These are phyloP conservation scores for Agapanthus africanus DNA, from an alignment of 106 monocot species.

Conservation along the genomic window DNA sequence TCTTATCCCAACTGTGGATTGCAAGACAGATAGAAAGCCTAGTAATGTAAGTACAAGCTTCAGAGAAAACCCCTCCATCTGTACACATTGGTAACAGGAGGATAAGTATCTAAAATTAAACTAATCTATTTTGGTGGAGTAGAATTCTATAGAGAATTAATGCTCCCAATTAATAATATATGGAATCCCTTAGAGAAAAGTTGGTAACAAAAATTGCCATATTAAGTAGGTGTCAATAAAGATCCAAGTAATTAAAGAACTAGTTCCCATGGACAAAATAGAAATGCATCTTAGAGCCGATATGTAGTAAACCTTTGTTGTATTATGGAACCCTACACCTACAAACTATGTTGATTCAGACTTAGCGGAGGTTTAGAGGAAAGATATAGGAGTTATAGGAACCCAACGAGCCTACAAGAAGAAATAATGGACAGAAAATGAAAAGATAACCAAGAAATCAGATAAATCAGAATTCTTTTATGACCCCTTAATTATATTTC, in stretches of 20 bases:
- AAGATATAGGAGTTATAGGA: not conserved
- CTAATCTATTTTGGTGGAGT: not conserved
- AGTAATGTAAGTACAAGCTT: conserved; percentile 11
- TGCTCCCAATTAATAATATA: no score
- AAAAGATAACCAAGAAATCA: not conserved
- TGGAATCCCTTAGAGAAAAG: not conserved
- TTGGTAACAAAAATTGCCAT: not conserved
- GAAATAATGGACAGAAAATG: not conserved
- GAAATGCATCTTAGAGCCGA: not conserved
- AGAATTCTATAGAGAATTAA: not conserved
- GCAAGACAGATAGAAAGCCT: conserved; percentile 18
- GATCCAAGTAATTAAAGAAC: not conserved
- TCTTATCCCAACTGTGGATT: conserved; percentile 37
- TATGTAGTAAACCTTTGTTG: not conserved
- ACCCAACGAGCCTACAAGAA: not conserved
- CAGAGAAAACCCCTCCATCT: conserved; percentile 19
- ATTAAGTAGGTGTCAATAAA: not conserved
- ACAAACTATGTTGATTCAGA: not conserved
- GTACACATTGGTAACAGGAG: not conserved
- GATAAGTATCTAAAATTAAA: not conserved
- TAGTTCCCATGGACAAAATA: not conserved
- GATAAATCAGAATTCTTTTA: not conserved
- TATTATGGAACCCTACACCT: not conserved
- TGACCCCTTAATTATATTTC: not conserved
- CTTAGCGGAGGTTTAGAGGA: not conserved